Evolutionary conservation across 1,284 basidiomycete genomes (phyloP).

Genomic region (Ceratobasidium sp.): DNA sequence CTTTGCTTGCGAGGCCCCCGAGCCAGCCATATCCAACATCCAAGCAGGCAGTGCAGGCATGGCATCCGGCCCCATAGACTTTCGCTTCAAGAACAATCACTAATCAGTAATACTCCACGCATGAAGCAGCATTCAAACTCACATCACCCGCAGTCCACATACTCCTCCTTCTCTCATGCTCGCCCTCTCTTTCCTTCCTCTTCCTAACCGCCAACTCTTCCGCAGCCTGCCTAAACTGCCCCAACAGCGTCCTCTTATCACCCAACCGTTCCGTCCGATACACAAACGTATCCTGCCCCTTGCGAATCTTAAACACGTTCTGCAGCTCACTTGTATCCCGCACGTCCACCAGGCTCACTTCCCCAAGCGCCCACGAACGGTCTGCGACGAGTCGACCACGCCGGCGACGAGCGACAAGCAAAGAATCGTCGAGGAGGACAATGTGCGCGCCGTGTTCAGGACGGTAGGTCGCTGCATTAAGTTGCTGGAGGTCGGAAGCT

Average conservation of each 20-base stretch:
- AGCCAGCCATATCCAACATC: slow-evolving; percentile 74
- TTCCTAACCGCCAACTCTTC: slow-evolving; percentile 89
- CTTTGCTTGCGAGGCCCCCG: slow-evolving; percentile 71
- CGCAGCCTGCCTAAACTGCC: slow-evolving; percentile 89
- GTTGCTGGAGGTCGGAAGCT: slow-evolving; percentile 81
- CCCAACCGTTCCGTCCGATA: slow-evolving; percentile 83
- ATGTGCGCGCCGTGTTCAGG: slow-evolving; percentile 87
- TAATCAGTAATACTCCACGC: neutral
- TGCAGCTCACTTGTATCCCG: slow-evolving; percentile 94
- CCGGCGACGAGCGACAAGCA: slow-evolving; percentile 83
- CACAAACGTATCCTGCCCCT: slow-evolving; percentile 93
- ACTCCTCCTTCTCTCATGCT: slow-evolving; percentile 86
- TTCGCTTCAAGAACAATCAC: slow-evolving; percentile 31
- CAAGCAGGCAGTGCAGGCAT: slow-evolving; percentile 69
- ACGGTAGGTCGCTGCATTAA: slow-evolving; percentile 97
- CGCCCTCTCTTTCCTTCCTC: slow-evolving; percentile 90
- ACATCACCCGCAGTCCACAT: slow-evolving; percentile 74
- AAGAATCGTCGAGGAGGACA: slow-evolving; percentile 90
- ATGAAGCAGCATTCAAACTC: slow-evolving; percentile 50
- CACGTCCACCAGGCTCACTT: slow-evolving; percentile 93
- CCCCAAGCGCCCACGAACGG: slow-evolving; percentile 88
- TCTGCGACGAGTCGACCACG: slow-evolving; percentile 83
- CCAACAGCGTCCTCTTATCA: slow-evolving; percentile 88
- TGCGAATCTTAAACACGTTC: slow-evolving; percentile 95
- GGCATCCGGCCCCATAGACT: slow-evolving; percentile 43